phyloP scores from a whole-genome alignment of 371 early-diverging fungal genomes.

The Mucor lusitanicus region DNA sequence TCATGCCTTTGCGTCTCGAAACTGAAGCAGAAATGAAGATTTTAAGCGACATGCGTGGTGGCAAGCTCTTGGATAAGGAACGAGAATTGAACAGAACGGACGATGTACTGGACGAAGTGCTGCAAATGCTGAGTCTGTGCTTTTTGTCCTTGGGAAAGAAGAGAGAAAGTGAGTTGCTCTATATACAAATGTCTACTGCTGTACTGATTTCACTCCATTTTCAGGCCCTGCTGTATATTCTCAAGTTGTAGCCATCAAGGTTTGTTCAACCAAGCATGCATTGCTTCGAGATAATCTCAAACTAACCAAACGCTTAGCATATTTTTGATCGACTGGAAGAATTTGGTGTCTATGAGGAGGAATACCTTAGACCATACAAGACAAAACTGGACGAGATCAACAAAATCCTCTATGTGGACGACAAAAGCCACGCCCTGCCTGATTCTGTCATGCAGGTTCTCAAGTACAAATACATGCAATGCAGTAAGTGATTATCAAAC shows the following conservation, averaged over 20 bases:
- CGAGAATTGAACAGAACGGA: conserved; percentile 64
- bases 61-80: conserved; percentile 21
- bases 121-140: conserved; percentile 76
- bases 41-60: conserved; percentile 30
- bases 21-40: conserved; percentile 33
- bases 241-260: conserved; percentile 78
- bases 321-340: conserved; percentile 71
- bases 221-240: conserved; percentile 74
- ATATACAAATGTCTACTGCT: neutral
- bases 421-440: conserved; percentile 25
- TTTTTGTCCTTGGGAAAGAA: conserved; percentile 79
- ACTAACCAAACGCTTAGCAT: conserved; percentile 50
- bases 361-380: conserved; percentile 41
- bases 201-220: neutral
- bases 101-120: conserved; percentile 73
- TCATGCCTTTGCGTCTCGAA: conserved; percentile 59
- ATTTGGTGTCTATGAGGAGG: conserved; percentile 66
- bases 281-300: neutral
- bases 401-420: conserved; percentile 33
- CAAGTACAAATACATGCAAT: conserved; percentile 38
- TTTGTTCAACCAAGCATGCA: conserved; percentile 24
- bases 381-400: conserved; percentile 42
- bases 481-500: conserved; percentile 28
- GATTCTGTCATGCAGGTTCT: conserved; percentile 38
- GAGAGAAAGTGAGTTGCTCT: conserved; percentile 56